Conservation (phyloP, 768 basidiomycete genomes). For the Filobasidium floriforme region DNA sequence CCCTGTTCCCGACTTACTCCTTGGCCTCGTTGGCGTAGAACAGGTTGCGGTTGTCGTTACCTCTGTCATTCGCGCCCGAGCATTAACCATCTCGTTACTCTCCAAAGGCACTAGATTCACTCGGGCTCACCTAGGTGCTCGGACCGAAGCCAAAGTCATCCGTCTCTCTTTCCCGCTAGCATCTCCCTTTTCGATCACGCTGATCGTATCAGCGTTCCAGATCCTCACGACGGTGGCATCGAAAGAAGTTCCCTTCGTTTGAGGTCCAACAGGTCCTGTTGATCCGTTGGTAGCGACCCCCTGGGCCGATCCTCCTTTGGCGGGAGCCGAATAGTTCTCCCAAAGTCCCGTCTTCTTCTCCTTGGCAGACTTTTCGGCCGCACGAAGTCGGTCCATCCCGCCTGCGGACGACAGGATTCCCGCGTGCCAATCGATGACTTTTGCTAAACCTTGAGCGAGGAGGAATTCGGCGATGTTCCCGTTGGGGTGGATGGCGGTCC, state of each 20-base stretch:
- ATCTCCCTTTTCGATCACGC: conserved; percentile 59
- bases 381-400: conserved; percentile 77
- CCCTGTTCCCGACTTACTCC: conserved; percentile 48
- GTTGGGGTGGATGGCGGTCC: conserved; percentile 70
- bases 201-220: conserved; percentile 88
- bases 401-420: conserved; percentile 79
- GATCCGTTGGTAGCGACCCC: conserved; percentile 25
- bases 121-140: conserved; percentile 64
- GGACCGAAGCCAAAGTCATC: conserved; percentile 77
- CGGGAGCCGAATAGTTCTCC: conserved; percentile 32
- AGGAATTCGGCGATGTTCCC: conserved; percentile 91
- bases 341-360: conserved; percentile 49
- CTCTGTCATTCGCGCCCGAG: conserved; percentile 47
- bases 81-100: neutral
- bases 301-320: conserved; percentile 43
- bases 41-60: conserved; percentile 75
- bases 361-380: conserved; percentile 64
- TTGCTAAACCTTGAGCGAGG: conserved; percentile 73
- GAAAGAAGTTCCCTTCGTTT: conserved; percentile 49
- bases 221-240: conserved; percentile 76
- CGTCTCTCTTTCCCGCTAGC: conserved; percentile 68
- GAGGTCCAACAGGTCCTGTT: conserved; percentile 13
- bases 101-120: conserved; percentile 2
- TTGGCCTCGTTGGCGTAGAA: conserved; percentile 85
- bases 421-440: conserved; percentile 95